Evolutionary conservation across 2,329 filamentous ascomycete genomes (phyloP).

Genomic region (Cladosporium sp.): DNA sequence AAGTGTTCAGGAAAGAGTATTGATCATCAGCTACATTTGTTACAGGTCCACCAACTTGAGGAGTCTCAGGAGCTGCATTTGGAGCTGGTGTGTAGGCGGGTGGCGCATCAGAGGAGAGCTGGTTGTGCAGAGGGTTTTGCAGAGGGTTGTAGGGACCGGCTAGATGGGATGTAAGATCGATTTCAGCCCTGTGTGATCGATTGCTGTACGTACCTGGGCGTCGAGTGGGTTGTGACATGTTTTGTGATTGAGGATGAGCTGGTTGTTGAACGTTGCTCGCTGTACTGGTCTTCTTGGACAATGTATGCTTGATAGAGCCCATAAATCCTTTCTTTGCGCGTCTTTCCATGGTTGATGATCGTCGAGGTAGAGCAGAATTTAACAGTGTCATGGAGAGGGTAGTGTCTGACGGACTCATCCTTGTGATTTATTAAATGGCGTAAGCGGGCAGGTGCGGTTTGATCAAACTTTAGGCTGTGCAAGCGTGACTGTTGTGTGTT

Average conservation of each 20-base stretch:
- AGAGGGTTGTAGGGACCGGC: background rate
- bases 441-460: slow-evolving; percentile 1
- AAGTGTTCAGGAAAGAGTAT: slow-evolving; percentile 71
- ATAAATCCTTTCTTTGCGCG: background rate
- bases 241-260: background rate
- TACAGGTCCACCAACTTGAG: background rate
- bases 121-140: background rate
- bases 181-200: too few relatives aligned
- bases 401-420: too few relatives aligned
- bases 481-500: background rate
- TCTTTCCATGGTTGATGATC: background rate
- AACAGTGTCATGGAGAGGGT: background rate
- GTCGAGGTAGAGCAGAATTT: background rate
- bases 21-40: slow-evolving; percentile 54
- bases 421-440: background rate
- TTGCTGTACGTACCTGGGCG: background rate
- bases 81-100: slow-evolving; percentile 41
- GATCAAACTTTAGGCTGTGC: background rate
- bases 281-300: slow-evolving; percentile 1
- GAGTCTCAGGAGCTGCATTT: slow-evolving; percentile 31
- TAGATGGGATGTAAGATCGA: background rate
- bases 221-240: background rate
- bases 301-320: background rate
- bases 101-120: slow-evolving; percentile 24
- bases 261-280: background rate